Evolutionary conservation across 768 basidiomycete genomes (phyloP).

Genomic region (Russula sp.): DNA sequence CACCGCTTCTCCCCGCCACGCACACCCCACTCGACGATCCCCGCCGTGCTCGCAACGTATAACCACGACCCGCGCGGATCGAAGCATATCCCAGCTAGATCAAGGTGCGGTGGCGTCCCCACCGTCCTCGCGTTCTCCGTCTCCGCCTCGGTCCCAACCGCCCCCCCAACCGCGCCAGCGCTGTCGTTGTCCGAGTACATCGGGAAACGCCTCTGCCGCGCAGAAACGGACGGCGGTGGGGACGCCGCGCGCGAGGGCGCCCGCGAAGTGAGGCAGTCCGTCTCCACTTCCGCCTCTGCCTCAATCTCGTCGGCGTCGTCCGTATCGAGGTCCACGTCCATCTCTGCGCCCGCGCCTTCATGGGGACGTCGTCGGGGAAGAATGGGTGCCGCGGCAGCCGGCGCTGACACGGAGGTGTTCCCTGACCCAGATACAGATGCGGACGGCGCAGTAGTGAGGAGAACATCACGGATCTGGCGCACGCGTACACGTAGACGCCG

Average conservation of each 20-base stretch:
- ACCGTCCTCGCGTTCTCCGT: conserved; percentile 4
- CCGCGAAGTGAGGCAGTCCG: conserved; percentile 49
- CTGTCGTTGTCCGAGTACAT: conserved; percentile 2
- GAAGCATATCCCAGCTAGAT: conserved; percentile 68
- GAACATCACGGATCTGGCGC: conserved; percentile 13
- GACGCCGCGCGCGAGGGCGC: conserved; percentile 40
- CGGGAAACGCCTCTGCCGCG: conserved; percentile 7
- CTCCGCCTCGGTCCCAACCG: not conserved
- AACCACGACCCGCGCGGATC: conserved; percentile 62
- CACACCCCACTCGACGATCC: conserved; percentile 74
- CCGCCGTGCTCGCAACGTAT: conserved; percentile 60
- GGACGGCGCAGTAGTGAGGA: not conserved
- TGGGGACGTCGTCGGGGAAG: conserved; percentile 7
- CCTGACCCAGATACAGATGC: not conserved
- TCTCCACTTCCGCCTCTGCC: conserved; percentile 42
- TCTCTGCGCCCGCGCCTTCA: conserved; percentile 19
- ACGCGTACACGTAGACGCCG: conserved; percentile 13
- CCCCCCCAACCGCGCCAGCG: conserved; percentile 3
- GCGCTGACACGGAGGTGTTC: not conserved
- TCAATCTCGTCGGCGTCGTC: conserved; percentile 28
- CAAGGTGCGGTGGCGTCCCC: conserved; percentile 34
- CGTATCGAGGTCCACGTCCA: conserved; percentile 35
- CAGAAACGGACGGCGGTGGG: conserved; percentile 33
- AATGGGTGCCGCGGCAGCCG: not conserved
- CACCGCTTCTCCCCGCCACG: conserved; percentile 66